phyloP scores from a whole-genome alignment of 495 filamentous ascomycete species.

The Oidiodendron maius region DNA sequence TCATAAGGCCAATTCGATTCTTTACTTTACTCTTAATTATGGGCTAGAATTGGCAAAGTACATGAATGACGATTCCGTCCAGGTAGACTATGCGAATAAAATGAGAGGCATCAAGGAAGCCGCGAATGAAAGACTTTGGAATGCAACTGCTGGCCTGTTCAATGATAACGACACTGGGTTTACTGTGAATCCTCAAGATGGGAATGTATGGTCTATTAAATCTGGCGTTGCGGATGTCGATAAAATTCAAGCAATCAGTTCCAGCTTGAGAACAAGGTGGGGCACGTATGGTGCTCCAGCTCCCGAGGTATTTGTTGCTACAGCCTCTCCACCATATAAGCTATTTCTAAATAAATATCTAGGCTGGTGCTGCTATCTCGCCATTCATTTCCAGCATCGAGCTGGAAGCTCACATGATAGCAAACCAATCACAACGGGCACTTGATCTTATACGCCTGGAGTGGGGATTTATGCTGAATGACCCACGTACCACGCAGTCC shows the following conservation, averaged over 20 bases:
- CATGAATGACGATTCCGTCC: too few species aligned
- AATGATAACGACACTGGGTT: slow-evolving; percentile 25
- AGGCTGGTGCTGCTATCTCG: too few species aligned
- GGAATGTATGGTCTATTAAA: slow-evolving; percentile 40
- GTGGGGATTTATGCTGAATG: slow-evolving; percentile 60
- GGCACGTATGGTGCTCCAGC: slow-evolving; percentile 51
- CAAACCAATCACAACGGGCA: too few species aligned
- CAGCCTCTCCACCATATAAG: slow-evolving; percentile 53
- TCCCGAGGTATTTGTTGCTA: slow-evolving; percentile 51
- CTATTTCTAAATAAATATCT: too few species aligned
- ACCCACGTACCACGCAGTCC: slow-evolving; percentile 53
- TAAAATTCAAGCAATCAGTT: slow-evolving; percentile 27
- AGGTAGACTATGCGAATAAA: slow-evolving; percentile 2
- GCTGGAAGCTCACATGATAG: slow-evolving; percentile 34
- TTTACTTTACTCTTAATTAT: slow-evolving; percentile 35
- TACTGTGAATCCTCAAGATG: slow-evolving; percentile 37
- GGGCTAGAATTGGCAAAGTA: not conserved
- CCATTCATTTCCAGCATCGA: too few species aligned
- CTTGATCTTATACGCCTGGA: slow-evolving; percentile 50
- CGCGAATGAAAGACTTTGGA: slow-evolving; percentile 23
- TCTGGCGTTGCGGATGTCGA: slow-evolving; percentile 17
- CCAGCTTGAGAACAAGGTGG: slow-evolving; percentile 47
- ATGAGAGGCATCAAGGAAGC: slow-evolving; percentile 13
- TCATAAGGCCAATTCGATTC: slow-evolving; percentile 30
- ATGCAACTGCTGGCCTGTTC: slow-evolving; percentile 29